A percentile compares a stretch with the other conserved stretches of the same genome.
phyloP scores from a whole-genome alignment of 495 filamentous ascomycete genomes.

The Penicillium longicatenatum region DNA sequence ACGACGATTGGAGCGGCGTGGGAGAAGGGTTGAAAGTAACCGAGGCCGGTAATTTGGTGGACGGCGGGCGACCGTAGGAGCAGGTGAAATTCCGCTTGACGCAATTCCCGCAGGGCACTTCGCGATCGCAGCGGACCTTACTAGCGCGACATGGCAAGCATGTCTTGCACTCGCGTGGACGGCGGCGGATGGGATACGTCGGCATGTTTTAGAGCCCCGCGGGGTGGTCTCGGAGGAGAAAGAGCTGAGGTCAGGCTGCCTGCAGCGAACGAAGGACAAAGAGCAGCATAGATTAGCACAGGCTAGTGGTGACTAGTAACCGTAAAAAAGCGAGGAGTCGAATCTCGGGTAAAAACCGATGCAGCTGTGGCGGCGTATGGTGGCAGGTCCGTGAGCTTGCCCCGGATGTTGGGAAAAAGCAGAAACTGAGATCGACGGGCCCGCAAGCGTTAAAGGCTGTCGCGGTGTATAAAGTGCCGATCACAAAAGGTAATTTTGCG shows the following conservation, averaged over 20 bases:
- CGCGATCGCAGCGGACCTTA: slow-evolving; percentile 70
- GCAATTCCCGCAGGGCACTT: slow-evolving; percentile 72
- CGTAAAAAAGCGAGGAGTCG: slow-evolving; percentile 8
- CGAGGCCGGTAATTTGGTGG: slow-evolving; percentile 18
- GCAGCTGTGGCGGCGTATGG: slow-evolving; percentile 1
- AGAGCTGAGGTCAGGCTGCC: slow-evolving; percentile 16
- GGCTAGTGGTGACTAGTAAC: slow-evolving; percentile 3
- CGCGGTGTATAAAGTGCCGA: slow-evolving; percentile 3
- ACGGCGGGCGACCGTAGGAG: slow-evolving; percentile 68
- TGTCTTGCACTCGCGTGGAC: slow-evolving; percentile 52
- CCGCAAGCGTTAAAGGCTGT: background rate
- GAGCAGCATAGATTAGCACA: slow-evolving; percentile 19
- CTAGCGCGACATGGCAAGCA: slow-evolving; percentile 51
- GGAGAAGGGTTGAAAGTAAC: slow-evolving; percentile 19
- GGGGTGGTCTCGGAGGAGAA: slow-evolving; percentile 9
- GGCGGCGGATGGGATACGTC: slow-evolving; percentile 46
- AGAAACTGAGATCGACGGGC: slow-evolving; percentile 2
- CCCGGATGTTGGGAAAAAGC: slow-evolving; percentile 5
- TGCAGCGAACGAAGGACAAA: slow-evolving; percentile 19
- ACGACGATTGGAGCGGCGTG: slow-evolving; percentile 22
- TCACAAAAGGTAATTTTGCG: slow-evolving; percentile 5
- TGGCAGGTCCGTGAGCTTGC: slow-evolving; percentile 13
- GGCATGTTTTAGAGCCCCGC: slow-evolving; percentile 32
- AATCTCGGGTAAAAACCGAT: slow-evolving; percentile 5
- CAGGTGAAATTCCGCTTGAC: slow-evolving; percentile 71